Conservation (phyloP, 2,329 filamentous ascomycete genomes). For the Periglandula ipomoeae region DNA sequence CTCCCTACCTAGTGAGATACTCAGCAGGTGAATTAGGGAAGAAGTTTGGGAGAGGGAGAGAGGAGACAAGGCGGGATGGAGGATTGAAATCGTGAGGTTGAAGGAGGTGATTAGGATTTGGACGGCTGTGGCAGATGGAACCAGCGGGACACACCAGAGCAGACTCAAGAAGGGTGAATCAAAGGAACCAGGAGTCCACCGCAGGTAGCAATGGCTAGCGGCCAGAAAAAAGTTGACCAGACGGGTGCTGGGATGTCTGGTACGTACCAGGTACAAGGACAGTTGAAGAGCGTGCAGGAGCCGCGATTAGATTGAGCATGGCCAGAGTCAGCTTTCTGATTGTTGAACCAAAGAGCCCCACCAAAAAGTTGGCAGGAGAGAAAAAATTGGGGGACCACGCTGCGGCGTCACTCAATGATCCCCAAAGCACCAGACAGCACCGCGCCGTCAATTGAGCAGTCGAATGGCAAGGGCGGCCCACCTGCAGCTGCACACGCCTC, state of each 20-base stretch:
- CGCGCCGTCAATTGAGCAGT: neutral
- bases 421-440: neutral
- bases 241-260: neutral
- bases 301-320: slow-evolving; percentile 14
- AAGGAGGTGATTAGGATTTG: neutral
- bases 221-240: neutral
- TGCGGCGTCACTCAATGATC: neutral
- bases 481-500: neutral
- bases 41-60: neutral
- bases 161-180: neutral
- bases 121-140: slow-evolving; percentile 1
- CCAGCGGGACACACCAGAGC: neutral
- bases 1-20: slow-evolving; percentile 18
- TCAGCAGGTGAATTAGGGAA: slow-evolving; percentile 5
- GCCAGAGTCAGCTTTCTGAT: slow-evolving; percentile 16
- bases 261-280: slow-evolving; percentile 5
- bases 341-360: slow-evolving; percentile 28
- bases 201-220: neutral
- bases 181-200: neutral
- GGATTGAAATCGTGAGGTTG: neutral
- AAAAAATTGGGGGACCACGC: slow-evolving; percentile 25
- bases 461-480: neutral
- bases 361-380: slow-evolving; percentile 20
- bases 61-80: slow-evolving; percentile 1
- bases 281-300: slow-evolving; percentile 4